Percentiles rank a stretch among this genome's conserved stretches.
Conservation (phyloP, 2,329 filamentous ascomycete species). For the Paracorniculantispora psalliotae region DNA sequence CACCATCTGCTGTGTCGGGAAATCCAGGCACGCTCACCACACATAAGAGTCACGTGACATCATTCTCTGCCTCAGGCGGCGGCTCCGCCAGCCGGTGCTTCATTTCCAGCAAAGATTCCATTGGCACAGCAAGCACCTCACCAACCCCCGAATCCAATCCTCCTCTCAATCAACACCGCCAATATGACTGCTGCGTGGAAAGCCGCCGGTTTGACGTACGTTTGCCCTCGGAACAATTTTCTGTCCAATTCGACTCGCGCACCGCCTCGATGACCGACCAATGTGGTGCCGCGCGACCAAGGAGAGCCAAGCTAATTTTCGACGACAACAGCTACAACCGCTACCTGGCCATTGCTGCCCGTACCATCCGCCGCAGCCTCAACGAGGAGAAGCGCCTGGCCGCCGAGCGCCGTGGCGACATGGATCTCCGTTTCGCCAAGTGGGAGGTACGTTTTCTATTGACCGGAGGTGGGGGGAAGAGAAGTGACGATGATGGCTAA, state of each 20-base stretch:
- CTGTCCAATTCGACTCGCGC: constrained; percentile 11
- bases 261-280: constrained; percentile 14
- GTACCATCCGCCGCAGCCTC: constrained; percentile 90
- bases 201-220: constrained; percentile 93
- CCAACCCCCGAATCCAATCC: constrained; percentile 22
- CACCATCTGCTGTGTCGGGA: not conserved
- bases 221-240: constrained; percentile 22
- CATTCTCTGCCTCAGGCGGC: constrained; percentile 27
- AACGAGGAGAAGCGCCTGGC: constrained; percentile 88
- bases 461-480: not conserved
- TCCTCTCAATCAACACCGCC: constrained; percentile 36
- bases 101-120: constrained; percentile 33
- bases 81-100: constrained; percentile 22
- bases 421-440: constrained; percentile 85
- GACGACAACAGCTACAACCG: constrained; percentile 86
- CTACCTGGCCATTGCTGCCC: constrained; percentile 92
- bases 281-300: constrained; percentile 20
- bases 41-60: constrained; percentile 18
- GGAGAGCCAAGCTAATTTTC: constrained; percentile 30
- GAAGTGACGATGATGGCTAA: constrained; percentile 22
- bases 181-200: constrained; percentile 99
- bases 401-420: constrained; percentile 85
- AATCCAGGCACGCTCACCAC: not conserved
- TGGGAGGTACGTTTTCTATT: constrained; percentile 70
- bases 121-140: constrained; percentile 25